Evolutionary conservation across 768 basidiomycete species (phyloP), one percentile per base, ranked within the genome.

Genomic region (Antrodiella citrinella): DNA sequence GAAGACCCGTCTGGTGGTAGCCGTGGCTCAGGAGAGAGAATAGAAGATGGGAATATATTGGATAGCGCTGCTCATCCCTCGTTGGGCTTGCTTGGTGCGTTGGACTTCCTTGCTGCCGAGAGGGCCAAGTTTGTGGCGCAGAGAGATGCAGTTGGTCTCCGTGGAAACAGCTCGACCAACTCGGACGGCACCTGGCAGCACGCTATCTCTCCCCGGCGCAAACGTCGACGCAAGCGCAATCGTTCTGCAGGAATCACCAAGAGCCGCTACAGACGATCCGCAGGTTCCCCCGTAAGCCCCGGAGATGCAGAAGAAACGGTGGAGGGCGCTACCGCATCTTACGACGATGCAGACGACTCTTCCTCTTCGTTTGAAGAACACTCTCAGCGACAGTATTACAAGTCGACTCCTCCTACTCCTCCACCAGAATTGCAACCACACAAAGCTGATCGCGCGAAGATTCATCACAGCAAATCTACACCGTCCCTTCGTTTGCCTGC

Each of bases 31-130:
- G 60, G 57, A 30, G 54, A 54, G 5, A 35, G 30, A 15, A 35
- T 7, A 15, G 30, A 35, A 35, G 57, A 61, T 4, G 58, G 62
- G 48, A 59, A 61, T 47, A 63, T 57, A 22, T 53, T 57, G 2
- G 70, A 72, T 19, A 52, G 57, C 10, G 46, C 61, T 13, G 70
- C 69, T 22, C 72, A 77, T 43, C 86, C 88, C 0, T 86, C 84
- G 2, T 66, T 91, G 12, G 88, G 88, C 0, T 76, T 91, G 13
- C 85, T 85, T 51, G 80, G 81, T 52, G 85, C 84, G 0, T 71
- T 91, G 12, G 77, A 76, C n/a, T 91, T 88, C 53, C 72, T 78
- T 54, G 74, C 70, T 41, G 82, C 80, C 4, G 61, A 67, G 40
- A 57, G 62, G 47, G 62, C 49, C 35, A 62, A 62, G 54, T 51